Conservation (phyloP, 2,329 filamentous ascomycete genomes). For the Nemania bipapillata region DNA sequence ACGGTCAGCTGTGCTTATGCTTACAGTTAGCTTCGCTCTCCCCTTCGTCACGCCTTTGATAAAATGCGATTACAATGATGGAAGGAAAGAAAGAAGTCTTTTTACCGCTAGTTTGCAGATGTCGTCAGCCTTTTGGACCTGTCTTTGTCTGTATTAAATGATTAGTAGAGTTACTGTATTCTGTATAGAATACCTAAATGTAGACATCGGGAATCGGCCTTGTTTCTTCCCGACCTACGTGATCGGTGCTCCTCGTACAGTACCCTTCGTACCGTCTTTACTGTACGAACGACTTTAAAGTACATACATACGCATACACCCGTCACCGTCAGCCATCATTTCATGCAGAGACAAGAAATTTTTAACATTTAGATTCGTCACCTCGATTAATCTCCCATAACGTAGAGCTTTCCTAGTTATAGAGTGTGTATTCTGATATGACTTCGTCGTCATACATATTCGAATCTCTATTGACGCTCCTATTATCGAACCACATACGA, state of each 20-base stretch:
- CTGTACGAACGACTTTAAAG: too few species aligned
- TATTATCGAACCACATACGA: too few species aligned
- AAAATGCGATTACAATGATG: neutral
- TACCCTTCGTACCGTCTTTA: neutral
- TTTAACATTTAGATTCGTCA: neutral
- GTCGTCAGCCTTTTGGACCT: neutral
- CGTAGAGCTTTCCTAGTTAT: constrained; percentile 2
- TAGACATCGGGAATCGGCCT: constrained; percentile 24
- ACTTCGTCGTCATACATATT: constrained; percentile 9
- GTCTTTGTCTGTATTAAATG: neutral
- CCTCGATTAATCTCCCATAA: neutral
- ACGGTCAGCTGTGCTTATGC: neutral
- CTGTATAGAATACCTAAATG: neutral
- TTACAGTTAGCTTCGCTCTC: neutral
- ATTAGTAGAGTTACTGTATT: neutral
- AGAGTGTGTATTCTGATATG: neutral
- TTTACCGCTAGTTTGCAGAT: neutral
- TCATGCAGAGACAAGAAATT: too few species aligned
- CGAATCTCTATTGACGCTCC: too few species aligned
- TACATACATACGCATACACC: neutral
- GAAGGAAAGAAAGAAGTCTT: neutral
- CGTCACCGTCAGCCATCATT: neutral
- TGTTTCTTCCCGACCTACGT: constrained; percentile 7
- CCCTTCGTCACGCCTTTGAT: neutral
- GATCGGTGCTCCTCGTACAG: neutral